Conservation (phyloP, 2,329 filamentous ascomycete genomes). For the Exophiala bonariae region DNA sequence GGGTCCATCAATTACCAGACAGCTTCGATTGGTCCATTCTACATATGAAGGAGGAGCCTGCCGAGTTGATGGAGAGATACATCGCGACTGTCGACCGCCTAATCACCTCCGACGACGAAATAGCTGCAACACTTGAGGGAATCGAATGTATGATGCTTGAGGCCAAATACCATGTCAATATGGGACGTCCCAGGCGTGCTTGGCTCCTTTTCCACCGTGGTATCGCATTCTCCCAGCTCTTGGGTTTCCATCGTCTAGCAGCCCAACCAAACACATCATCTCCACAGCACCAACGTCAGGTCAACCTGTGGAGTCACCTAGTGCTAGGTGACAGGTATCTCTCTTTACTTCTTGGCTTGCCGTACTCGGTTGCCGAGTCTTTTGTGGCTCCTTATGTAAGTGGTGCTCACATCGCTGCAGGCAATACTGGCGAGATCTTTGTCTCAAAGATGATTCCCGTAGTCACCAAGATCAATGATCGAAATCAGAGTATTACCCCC, state of each 20-base stretch:
- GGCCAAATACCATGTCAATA: conserved; percentile 55
- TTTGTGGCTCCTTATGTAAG: conserved; percentile 33
- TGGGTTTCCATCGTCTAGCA: conserved; percentile 46
- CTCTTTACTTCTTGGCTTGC: conserved; percentile 56
- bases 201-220: conserved; percentile 55
- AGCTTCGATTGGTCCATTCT: conserved; percentile 38
- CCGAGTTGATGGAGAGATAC: conserved; percentile 47
- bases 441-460: conserved; percentile 35
- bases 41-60: conserved; percentile 40
- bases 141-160: conserved; percentile 55
- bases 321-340: conserved; percentile 51
- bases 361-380: conserved; percentile 40
- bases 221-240: conserved; percentile 53
- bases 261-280: conserved; percentile 29
- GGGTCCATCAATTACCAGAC: conserved; percentile 43
- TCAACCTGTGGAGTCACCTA: conserved; percentile 42
- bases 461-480: conserved; percentile 41
- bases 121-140: conserved; percentile 51
- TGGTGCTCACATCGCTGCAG: conserved; percentile 16
- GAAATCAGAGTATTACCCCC: conserved; percentile 39
- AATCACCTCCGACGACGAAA: conserved; percentile 52
- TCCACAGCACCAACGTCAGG: conserved; percentile 32
- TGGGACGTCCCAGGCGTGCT: conserved; percentile 55
- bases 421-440: conserved; percentile 32
- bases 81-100: conserved; percentile 48